Evolutionary conservation across 805 yeast species (phyloP).

Genomic region (Wickerhamomyces bisporus): DNA sequence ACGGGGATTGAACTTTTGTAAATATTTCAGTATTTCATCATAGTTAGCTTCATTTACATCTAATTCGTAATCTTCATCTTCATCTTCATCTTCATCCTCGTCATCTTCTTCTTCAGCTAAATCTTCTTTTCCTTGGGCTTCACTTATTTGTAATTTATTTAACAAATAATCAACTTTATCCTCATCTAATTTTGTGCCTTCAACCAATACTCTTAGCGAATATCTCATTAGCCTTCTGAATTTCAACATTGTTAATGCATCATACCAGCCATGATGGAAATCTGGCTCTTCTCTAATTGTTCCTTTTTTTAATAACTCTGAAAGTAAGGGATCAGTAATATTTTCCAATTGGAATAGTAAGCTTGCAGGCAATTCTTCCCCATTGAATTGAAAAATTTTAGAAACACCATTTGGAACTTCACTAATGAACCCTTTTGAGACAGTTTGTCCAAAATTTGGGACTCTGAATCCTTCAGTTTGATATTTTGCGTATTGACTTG

Average conservation of each 20-base stretch:
- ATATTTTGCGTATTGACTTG: slow-evolving; percentile 49
- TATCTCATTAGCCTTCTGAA: slow-evolving; percentile 67
- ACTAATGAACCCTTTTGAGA: slow-evolving; percentile 29
- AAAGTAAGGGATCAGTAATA: slow-evolving; percentile 60
- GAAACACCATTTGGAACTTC: slow-evolving; percentile 33
- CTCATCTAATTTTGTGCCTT: slow-evolving; percentile 33
- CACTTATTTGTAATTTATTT: slow-evolving; percentile 20
- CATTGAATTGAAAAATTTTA: slow-evolving; percentile 60
- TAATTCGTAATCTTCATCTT: slow-evolving; percentile 26
- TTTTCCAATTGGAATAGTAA: slow-evolving; percentile 79
- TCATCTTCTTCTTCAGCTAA: slow-evolving; percentile 10
- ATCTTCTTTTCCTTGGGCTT: slow-evolving; percentile 20
- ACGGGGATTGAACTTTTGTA: slow-evolving; percentile 19
- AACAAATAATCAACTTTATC: slow-evolving; percentile 39
- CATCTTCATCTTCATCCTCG: slow-evolving; percentile 16
- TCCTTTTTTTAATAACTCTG: slow-evolving; percentile 34
- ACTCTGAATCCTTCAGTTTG: slow-evolving; percentile 78
- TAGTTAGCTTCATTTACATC: slow-evolving; percentile 21
- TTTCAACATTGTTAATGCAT: slow-evolving; percentile 52
- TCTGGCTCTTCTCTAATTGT: slow-evolving; percentile 40
- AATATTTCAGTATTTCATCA: slow-evolving; percentile 17
- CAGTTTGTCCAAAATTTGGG: slow-evolving; percentile 25
- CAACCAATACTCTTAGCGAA: slow-evolving; percentile 57
- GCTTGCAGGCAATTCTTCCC: slow-evolving; percentile 60
- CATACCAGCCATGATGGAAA: slow-evolving; percentile 78